These are phyloP conservation scores for Trichoderma pleuroti DNA, from an alignment of 2,329 filamentous ascomycete species.

Conservation along the genomic window DNA sequence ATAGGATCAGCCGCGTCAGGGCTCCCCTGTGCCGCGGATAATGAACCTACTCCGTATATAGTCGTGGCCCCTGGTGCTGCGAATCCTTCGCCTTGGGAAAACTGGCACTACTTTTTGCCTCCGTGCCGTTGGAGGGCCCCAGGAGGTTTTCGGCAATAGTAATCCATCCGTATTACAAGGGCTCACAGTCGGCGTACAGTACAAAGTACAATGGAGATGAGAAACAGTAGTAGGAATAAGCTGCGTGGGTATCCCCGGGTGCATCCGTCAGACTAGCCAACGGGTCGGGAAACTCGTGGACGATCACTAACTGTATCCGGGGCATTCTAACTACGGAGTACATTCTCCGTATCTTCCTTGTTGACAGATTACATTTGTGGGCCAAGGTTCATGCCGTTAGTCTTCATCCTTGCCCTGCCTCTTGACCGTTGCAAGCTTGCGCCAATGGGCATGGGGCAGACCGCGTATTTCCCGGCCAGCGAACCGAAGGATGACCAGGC, in stretches of 20 bases:
- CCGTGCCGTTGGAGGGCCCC: neutral
- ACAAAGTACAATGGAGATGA: neutral
- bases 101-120: neutral
- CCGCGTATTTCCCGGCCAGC: neutral
- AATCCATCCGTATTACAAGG: neutral
- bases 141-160: neutral
- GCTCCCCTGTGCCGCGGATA: neutral
- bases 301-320: neutral
- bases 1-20: neutral
- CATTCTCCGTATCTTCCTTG: neutral
- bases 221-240: neutral
- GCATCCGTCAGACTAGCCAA: neutral
- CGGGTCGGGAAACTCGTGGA: neutral
- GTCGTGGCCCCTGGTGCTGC: neutral
- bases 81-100: neutral
- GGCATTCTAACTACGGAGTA: neutral
- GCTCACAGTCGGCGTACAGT: neutral
- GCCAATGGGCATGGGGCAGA: neutral
- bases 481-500: neutral
- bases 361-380: neutral
- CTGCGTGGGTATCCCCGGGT: neutral
- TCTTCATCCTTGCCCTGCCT: neutral
- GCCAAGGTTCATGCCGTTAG: neutral
- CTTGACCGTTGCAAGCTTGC: neutral
- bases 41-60: neutral